Base-by-base conservation (phyloP, 441 rosid species). In the Biscutella laevigata region DNA sequence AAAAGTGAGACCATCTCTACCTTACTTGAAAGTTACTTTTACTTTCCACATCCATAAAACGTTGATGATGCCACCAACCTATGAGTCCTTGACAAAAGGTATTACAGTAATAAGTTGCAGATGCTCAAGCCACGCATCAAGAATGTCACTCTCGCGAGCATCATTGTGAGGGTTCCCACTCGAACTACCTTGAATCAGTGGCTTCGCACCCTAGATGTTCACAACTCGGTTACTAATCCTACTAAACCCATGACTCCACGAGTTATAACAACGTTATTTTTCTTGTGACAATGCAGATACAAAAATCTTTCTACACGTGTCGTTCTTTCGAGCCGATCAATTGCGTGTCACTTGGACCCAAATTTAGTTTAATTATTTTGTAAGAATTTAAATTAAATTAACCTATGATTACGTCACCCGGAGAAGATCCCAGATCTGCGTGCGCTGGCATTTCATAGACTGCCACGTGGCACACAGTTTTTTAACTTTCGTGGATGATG, bases 181-280 rank as follows among this genome's bases (percentile, higher is more conserved):
- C 6, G 74, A 63, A 48, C 75, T 75, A 49, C 71, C 82, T 59
- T 67, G 51, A 40, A 69, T 41, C 46, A 71, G 19, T 7, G 72
- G 39, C 50, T 59, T 54, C 11, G 38, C 53, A 10, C 78, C 46
- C 26, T 28, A 64, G 61, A 68, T 62, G 21, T 57, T 60, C 64
- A 62, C 56, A 22, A 51, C 79, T 43, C 71, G 76, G 68, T 67
- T 63, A 20, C 64, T 77, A 32, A 45, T 66, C 61, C 59, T 65
- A 35, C 53, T 83, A 84, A 61, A 72, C 79, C 90, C 90, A 83
- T n/a, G n/a, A n/a, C n/a, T n/a, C n/a, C n/a, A n/a, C n/a, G n/a
- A n/a, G n/a, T n/a, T n/a, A n/a, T n/a, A n/a, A n/a, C n/a, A n/a
- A n/a, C n/a, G n/a, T n/a, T n/a, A n/a, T n/a, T n/a, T n/a, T n/a